phyloP scores from a whole-genome alignment of 83 land plant species.

The Diphasiastrum complanatum region DNA sequence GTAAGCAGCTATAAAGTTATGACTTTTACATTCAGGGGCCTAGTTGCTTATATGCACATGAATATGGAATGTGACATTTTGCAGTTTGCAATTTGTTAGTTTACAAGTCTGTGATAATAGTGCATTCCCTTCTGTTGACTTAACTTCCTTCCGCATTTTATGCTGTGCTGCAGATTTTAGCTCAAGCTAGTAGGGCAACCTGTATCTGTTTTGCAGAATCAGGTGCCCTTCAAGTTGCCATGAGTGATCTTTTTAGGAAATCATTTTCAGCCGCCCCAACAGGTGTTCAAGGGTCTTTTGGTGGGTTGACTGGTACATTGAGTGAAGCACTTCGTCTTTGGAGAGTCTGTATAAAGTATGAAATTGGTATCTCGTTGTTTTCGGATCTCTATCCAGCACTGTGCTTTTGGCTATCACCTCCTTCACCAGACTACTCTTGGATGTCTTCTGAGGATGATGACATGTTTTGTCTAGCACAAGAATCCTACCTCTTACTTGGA shows the following conservation, averaged over 20 bases:
- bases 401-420: constrained; percentile 67
- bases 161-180: constrained; percentile 53
- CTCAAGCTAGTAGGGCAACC: constrained; percentile 44
- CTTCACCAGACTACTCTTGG: constrained; percentile 36
- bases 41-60: too few species aligned
- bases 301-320: constrained; percentile 38
- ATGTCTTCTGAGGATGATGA: constrained; percentile 36
- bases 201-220: constrained; percentile 44
- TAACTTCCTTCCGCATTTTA: constrained; percentile 1
- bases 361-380: constrained; percentile 56
- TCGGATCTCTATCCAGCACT: constrained; percentile 64
- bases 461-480: constrained; percentile 44
- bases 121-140: background rate
- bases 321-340: constrained; percentile 77
- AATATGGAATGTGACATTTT: too few species aligned
- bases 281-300: constrained; percentile 38
- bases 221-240: constrained; percentile 48
- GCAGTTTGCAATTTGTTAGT: too few species aligned
- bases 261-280: constrained; percentile 31
- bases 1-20: too few species aligned
- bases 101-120: too few species aligned
- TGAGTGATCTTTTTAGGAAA: constrained; percentile 39
- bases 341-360: constrained; percentile 69
- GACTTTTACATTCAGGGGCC: too few species aligned
- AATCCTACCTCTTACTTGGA: constrained; percentile 59